Evolutionary conservation across 2,329 filamentous ascomycete genomes (phyloP).

Genomic region (Hyphodiscus sp.): DNA sequence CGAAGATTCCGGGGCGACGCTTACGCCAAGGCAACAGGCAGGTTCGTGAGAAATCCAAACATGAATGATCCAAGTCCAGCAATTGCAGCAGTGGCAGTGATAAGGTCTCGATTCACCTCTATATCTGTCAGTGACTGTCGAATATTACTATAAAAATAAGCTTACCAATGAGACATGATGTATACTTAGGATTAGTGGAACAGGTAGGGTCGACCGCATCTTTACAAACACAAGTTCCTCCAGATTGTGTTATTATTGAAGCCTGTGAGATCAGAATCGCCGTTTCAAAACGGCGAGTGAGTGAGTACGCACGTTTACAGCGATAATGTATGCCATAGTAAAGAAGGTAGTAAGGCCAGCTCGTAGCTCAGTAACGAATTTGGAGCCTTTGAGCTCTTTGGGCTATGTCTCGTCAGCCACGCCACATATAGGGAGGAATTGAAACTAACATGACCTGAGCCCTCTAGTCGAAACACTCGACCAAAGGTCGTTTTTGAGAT

Average conservation of each 20-base stretch:
- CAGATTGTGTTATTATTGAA: slow-evolving; percentile 66
- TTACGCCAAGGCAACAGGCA: slow-evolving; percentile 70
- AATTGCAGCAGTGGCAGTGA: slow-evolving; percentile 79
- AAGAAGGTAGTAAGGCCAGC: slow-evolving; percentile 76
- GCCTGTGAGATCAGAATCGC: slow-evolving; percentile 43
- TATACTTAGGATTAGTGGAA: slow-evolving; percentile 33
- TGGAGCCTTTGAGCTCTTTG: slow-evolving; percentile 59
- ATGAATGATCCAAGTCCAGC: slow-evolving; percentile 67
- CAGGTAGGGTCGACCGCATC: slow-evolving; percentile 27
- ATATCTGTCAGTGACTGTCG: slow-evolving; percentile 3
- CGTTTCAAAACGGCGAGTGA: not conserved
- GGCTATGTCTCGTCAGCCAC: slow-evolving; percentile 38
- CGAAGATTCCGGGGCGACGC: slow-evolving; percentile 22
- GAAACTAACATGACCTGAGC: slow-evolving; percentile 57
- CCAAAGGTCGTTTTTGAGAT: slow-evolving; percentile 44
- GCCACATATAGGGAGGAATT: not conserved
- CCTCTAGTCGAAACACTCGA: slow-evolving; percentile 58
- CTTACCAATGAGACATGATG: slow-evolving; percentile 35
- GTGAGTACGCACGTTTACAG: slow-evolving; percentile 49
- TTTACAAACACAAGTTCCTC: slow-evolving; percentile 65
- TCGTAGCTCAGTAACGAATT: slow-evolving; percentile 70
- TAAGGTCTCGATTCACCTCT: slow-evolving; percentile 67
- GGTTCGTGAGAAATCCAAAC: slow-evolving; percentile 76
- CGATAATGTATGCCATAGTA: slow-evolving; percentile 82
- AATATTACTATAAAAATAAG: not conserved